A percentile compares a stretch with the other conserved stretches of the same genome.
Conservation (phyloP, 2,329 filamentous ascomycete species). For the Chrysosporium keratinophilum region DNA sequence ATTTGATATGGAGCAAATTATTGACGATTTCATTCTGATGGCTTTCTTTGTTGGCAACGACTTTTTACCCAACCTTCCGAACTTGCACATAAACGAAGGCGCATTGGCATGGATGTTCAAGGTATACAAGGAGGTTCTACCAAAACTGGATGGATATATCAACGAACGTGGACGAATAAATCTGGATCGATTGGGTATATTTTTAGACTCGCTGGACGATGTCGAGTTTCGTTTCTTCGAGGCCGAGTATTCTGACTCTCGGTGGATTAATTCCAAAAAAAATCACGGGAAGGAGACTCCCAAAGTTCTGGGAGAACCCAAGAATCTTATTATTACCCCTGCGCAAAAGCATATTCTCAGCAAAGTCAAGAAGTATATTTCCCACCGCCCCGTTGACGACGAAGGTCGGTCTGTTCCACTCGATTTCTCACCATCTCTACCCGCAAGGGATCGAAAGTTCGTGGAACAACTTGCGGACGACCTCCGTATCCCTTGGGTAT, state of each 20-base stretch:
- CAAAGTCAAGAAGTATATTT: conserved; percentile 71
- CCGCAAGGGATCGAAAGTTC: conserved; percentile 83
- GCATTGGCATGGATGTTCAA: conserved; percentile 95
- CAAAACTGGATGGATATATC: conserved; percentile 83
- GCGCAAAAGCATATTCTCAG: conserved; percentile 73
- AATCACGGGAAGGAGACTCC: conserved; percentile 58
- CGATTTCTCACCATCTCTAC: conserved; percentile 61
- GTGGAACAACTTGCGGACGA: conserved; percentile 72
- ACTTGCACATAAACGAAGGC: conserved; percentile 96
- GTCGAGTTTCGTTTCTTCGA: conserved; percentile 93
- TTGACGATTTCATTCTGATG: conserved; percentile 99
- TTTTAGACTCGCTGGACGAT: conserved; percentile 75
- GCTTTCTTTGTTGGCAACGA: conserved; percentile 99
- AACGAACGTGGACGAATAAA: conserved; percentile 94
- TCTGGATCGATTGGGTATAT: conserved; percentile 61
- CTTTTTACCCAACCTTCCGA: conserved; percentile 92
- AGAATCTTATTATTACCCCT: conserved; percentile 63
- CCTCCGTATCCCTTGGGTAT: conserved; percentile 56
- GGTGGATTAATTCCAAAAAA: conserved; percentile 84
- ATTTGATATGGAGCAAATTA: conserved; percentile 90
- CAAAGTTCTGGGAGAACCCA: conserved; percentile 46
- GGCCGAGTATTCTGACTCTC: conserved; percentile 73
- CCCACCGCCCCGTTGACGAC: conserved; percentile 50
- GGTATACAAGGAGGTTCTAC: conserved; percentile 84
- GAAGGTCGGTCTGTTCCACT: conserved; percentile 44